Evolutionary conservation across 1,139 yeast genomes (phyloP).

Genomic region (Debaryomyces robertsiae): DNA sequence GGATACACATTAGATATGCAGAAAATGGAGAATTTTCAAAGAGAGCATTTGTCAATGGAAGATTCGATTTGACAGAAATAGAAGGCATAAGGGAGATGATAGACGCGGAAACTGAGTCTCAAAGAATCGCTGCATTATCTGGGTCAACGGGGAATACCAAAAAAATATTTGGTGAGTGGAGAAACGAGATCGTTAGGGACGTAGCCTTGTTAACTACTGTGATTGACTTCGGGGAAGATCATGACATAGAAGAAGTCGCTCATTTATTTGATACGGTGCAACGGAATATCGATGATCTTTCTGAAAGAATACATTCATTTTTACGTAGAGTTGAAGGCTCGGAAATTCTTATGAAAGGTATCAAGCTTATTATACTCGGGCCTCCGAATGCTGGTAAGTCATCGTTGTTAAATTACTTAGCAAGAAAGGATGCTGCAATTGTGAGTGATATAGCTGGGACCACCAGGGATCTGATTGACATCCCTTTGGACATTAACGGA

Average conservation of each 20-base stretch:
- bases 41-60: conserved; percentile 76
- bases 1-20: conserved; percentile 68
- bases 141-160: conserved; percentile 74
- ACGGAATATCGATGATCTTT: conserved; percentile 40
- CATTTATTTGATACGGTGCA: conserved; percentile 54
- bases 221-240: conserved; percentile 96
- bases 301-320: conserved; percentile 49
- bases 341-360: conserved; percentile 70
- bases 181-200: conserved; percentile 61
- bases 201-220: conserved; percentile 82
- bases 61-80: conserved; percentile 73
- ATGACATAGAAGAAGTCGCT: conserved; percentile 68
- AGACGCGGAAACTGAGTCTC: conserved; percentile 93
- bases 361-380: conserved; percentile 74
- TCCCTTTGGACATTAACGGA: conserved; percentile 80
- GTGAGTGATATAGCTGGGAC: conserved; percentile 95
- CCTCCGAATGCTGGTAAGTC: conserved; percentile 98
- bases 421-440: conserved; percentile 83
- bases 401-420: conserved; percentile 71
- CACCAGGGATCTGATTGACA: conserved; percentile 84
- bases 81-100: conserved; percentile 90
- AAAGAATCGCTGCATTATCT: conserved; percentile 71
- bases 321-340: conserved; percentile 57
- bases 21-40: conserved; percentile 91
- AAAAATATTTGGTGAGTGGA: conserved; percentile 62